Conservation (phyloP, 1,139 yeast species). For the Kodamaea suecica region DNA sequence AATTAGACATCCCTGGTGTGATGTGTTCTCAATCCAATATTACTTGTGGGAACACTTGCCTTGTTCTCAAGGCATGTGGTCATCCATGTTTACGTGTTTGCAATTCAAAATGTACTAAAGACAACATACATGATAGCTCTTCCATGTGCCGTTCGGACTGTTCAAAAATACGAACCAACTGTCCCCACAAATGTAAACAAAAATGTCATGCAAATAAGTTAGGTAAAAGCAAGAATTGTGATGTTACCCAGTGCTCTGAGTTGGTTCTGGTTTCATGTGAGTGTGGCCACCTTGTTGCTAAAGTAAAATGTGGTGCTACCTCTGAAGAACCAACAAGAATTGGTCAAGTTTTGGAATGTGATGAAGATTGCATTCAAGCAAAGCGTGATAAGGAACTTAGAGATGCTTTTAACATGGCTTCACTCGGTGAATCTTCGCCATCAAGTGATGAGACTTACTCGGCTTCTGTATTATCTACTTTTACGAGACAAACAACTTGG, state of each 20-base stretch:
- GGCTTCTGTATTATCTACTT: slow-evolving; percentile 42
- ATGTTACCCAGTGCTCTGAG: slow-evolving; percentile 44
- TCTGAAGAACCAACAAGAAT: slow-evolving; percentile 25
- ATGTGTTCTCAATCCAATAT: slow-evolving; percentile 69
- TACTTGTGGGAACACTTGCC: slow-evolving; percentile 72
- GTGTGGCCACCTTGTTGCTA: slow-evolving; percentile 56
- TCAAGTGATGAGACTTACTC: slow-evolving; percentile 35
- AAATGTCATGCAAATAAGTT: slow-evolving; percentile 61
- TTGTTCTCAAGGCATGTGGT: slow-evolving; percentile 56
- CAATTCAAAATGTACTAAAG: slow-evolving; percentile 36
- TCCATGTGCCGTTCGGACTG: slow-evolving; percentile 55
- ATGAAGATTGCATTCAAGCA: slow-evolving; percentile 62
- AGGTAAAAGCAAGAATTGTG: slow-evolving; percentile 38
- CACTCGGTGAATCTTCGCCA: slow-evolving; percentile 20
- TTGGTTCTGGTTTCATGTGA: slow-evolving; percentile 51
- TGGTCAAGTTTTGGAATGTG: slow-evolving; percentile 51
- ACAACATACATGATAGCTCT: slow-evolving; percentile 31
- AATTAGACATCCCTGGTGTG: slow-evolving; percentile 53
- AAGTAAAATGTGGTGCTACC: slow-evolving; percentile 55
- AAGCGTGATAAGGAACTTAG: slow-evolving; percentile 62
- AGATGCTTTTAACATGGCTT: slow-evolving; percentile 52
- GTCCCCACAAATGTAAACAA: slow-evolving; percentile 63
- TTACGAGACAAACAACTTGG: slow-evolving; percentile 57
- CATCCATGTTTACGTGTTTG: slow-evolving; percentile 69
- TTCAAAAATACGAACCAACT: slow-evolving; percentile 44